phyloP scores from a whole-genome alignment of 371 early-diverging fungal genomes.

The Apophysomyces ossiformis region DNA sequence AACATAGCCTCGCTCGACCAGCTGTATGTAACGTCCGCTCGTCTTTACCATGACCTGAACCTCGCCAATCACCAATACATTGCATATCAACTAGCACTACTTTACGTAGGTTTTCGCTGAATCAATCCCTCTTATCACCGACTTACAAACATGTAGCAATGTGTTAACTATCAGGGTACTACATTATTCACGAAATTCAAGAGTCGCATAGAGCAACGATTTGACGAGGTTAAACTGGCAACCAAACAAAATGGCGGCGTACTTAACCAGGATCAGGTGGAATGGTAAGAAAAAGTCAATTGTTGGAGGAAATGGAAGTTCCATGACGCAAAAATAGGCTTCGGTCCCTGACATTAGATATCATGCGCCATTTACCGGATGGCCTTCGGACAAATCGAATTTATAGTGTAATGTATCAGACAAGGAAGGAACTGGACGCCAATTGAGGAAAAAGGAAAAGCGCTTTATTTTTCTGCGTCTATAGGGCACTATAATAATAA shows the following conservation, averaged over 20 bases:
- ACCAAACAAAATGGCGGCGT: background rate
- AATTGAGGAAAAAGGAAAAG: background rate
- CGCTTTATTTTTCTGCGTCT: background rate
- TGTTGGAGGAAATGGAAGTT: background rate
- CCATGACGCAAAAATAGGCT: background rate
- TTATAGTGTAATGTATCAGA: slow-evolving; percentile 4
- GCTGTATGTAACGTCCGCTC: slow-evolving; percentile 53
- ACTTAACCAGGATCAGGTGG: background rate
- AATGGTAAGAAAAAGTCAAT: slow-evolving; percentile 2
- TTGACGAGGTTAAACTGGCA: slow-evolving; percentile 45
- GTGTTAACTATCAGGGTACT: slow-evolving; percentile 48
- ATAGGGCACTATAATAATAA: background rate
- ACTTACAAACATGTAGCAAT: slow-evolving; percentile 38
- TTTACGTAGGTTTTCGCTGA: slow-evolving; percentile 44
- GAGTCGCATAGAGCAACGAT: slow-evolving; percentile 48
- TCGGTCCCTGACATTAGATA: background rate
- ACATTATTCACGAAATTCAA: slow-evolving; percentile 44
- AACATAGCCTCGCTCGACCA: slow-evolving; percentile 41
- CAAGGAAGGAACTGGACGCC: background rate
- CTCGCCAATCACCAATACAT: slow-evolving; percentile 59
- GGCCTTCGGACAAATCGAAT: slow-evolving; percentile 3
- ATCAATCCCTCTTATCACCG: background rate
- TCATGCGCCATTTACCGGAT: slow-evolving; percentile 6
- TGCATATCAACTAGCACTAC: slow-evolving; percentile 61
- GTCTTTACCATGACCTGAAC: slow-evolving; percentile 49